Base-by-base conservation (phyloP, 257 asterid genomes). In the Capsicum rhomboideum region DNA sequence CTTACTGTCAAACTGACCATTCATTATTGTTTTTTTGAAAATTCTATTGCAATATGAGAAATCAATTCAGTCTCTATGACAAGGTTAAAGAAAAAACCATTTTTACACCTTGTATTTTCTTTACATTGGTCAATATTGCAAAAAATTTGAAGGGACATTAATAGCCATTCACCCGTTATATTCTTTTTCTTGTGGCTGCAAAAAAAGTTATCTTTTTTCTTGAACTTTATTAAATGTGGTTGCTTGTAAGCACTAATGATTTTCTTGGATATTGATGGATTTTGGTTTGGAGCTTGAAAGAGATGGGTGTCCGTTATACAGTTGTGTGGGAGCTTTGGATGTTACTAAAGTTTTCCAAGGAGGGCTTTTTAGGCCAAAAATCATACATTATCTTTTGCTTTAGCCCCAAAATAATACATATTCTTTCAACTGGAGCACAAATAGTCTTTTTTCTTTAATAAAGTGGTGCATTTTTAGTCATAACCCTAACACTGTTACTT, bases 1-100 rank as follows among this genome's bases (percentile, higher is more conserved):
- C 64, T 87, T 90, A n/a, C 90, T 75, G 85, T 92, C 93, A 49
- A 91, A 55, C 44, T 85, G 86, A 86, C 85, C 87, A 87, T 87
- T 83, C 93, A 90, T 89, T 44, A 34, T 64, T 6, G 23, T 26
- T 34, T 34, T 63, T 10, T 75, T 46, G 59, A 46, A 74, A 74
- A 74, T 2, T 75, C 20, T 74, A 74, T 21, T 7, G 10, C 20
- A 61, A 10, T 23, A 34, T 0, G 34, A 61, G 26, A 61, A 58
- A 11, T 26, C 17, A 10, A 59, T 61, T 12, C 28, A 71, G 55
- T 20, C 34, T 42, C 79, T 6, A 42, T 21, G n/a, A n/a, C n/a
- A 44, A 72, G 56, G 56, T 72, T 49, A 23, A 75, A 49, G 42
- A n/a, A n/a, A n/a, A 49, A 4, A 23, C 23, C 81, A 75, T 26